Percentiles rank a stretch among this genome's conserved stretches.
phyloP scores from a whole-genome alignment of 2,329 filamentous ascomycete genomes.

The Macrophomina pseudophaseolina region DNA sequence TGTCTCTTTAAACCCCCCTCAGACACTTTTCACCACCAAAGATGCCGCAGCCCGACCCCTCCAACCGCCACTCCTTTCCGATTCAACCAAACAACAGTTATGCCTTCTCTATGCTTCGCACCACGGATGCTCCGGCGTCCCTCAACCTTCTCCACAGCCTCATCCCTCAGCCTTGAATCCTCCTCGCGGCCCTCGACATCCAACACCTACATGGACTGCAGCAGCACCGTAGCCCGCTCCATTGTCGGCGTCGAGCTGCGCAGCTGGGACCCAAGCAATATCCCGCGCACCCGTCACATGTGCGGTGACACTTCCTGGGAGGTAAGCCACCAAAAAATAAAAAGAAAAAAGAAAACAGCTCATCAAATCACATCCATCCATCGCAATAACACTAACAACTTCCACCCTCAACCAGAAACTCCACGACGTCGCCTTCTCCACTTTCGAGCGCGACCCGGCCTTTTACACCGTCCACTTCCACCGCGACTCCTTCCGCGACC shows the following conservation, averaged over 20 bases:
- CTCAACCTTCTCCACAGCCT: conserved; percentile 31
- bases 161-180: not conserved
- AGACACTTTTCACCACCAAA: not conserved
- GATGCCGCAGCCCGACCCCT: not conserved
- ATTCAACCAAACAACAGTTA: not conserved
- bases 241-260: not conserved
- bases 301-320: not conserved
- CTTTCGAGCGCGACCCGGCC: not conserved
- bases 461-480: not conserved
- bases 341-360: not conserved
- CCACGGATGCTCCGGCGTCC: not conserved
- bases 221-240: not conserved
- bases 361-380: not conserved
- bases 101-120: not conserved
- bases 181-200: conserved; percentile 35
- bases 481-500: not conserved
- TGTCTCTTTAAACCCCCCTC: not conserved
- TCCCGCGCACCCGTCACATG: not conserved
- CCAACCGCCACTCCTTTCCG: not conserved
- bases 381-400: not conserved
- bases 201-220: conserved; percentile 33
- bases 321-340: not conserved
- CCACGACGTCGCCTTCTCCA: not conserved
- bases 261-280: not conserved
- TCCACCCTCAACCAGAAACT: not conserved